Percentiles rank a stretch among this genome's conserved stretches.
Evolutionary conservation across 768 basidiomycete genomes (phyloP).

Genomic region (Trametes sanguinea): DNA sequence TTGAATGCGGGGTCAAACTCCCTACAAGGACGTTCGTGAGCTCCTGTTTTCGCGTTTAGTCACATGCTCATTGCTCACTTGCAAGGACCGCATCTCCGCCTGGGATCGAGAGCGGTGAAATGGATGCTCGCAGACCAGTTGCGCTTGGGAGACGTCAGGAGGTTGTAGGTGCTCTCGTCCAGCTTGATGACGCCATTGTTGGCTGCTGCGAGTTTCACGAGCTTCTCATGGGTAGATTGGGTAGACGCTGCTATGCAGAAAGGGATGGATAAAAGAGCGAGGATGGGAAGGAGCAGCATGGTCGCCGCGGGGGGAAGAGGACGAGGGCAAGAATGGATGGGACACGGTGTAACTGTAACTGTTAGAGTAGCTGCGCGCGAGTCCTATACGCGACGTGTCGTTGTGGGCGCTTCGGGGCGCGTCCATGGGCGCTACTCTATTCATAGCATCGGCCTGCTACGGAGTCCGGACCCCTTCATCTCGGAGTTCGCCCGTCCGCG

Average conservation of each 20-base stretch:
- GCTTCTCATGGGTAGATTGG: conserved; percentile 49
- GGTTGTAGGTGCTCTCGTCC: conserved; percentile 72
- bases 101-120: conserved; percentile 82
- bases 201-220: conserved; percentile 65
- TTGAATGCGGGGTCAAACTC: conserved; percentile 84
- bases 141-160: conserved; percentile 72
- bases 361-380: conserved; percentile 12
- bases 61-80: conserved; percentile 50
- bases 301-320: conserved; percentile 5
- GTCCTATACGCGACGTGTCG: conserved; percentile 20
- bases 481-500: too few species aligned
- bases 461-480: too few species aligned
- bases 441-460: conserved; percentile 1
- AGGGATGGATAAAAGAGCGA: conserved; percentile 38
- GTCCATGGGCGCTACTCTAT: background rate
- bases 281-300: conserved; percentile 34
- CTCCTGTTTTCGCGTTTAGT: too few species aligned
- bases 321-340: background rate
- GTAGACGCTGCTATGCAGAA: conserved; percentile 34
- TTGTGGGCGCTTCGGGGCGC: conserved; percentile 8
- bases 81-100: conserved; percentile 91
- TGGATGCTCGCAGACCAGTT: conserved; percentile 88
- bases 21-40: conserved; percentile 42
- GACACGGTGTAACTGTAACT: background rate
- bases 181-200: conserved; percentile 84